A percentile compares a stretch with the other conserved stretches of the same genome.
Conservation (phyloP, 129 eudicot species). For the Sambucus nigra region DNA sequence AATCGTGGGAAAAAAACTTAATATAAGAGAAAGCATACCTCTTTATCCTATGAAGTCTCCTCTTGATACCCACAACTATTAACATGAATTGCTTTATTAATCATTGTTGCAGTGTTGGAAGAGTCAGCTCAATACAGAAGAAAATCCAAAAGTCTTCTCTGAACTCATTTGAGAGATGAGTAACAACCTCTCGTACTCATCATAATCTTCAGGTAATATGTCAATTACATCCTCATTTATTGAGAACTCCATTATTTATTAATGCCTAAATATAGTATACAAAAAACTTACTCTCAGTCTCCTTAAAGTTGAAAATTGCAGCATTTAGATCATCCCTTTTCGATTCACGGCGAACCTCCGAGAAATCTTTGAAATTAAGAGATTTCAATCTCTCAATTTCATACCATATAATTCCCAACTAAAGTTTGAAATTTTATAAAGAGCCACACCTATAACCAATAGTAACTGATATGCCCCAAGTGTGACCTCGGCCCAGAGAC, state of each 20-base stretch:
- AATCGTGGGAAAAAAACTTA: neutral
- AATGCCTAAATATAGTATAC: neutral
- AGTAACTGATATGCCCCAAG: too few relatives aligned
- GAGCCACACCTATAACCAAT: too few relatives aligned
- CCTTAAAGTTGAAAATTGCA: constrained; percentile 92
- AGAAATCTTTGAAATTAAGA: constrained; percentile 59
- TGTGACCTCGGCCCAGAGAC: too few relatives aligned
- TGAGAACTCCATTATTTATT: neutral
- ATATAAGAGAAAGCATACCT: constrained; percentile 31
- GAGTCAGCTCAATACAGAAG: constrained; percentile 89
- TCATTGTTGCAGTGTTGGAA: constrained; percentile 71
- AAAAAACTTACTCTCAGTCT: constrained; percentile 69
- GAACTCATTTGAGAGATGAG: constrained; percentile 97
- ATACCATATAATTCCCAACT: too few relatives aligned
- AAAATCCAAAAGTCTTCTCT: constrained; percentile 95
- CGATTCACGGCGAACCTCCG: constrained; percentile 82
- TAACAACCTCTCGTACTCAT: constrained; percentile 83
- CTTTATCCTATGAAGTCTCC: constrained; percentile 99
- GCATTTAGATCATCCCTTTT: constrained; percentile 89
- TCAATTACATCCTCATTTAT: neutral
- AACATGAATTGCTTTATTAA: constrained; percentile 94
- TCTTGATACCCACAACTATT: constrained; percentile 98
- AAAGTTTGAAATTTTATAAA: too few relatives aligned
- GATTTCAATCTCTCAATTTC: too few relatives aligned
- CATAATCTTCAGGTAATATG: constrained; percentile 51